phyloP scores from a whole-genome alignment of 495 filamentous ascomycete genomes.

The Aspergillus cavernicola region DNA sequence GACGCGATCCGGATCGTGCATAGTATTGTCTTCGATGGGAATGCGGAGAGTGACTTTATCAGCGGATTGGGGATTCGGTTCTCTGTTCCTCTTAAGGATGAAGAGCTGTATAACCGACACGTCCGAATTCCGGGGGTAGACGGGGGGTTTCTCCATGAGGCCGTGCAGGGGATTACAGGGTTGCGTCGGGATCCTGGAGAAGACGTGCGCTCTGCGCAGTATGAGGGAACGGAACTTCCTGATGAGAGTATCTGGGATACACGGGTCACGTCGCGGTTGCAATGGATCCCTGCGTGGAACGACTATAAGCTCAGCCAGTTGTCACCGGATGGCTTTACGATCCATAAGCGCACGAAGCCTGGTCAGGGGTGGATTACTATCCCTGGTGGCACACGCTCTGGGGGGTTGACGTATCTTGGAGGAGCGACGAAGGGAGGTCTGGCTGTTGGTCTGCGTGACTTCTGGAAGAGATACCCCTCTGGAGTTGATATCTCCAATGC shows the following conservation, averaged over 20 bases:
- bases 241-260: constrained; percentile 33
- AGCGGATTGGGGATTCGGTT: constrained; percentile 37
- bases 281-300: constrained; percentile 47
- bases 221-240: constrained; percentile 28
- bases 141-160: constrained; percentile 37
- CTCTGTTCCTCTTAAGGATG: constrained; percentile 32
- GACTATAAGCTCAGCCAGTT: constrained; percentile 45
- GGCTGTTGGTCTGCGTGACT: constrained; percentile 44
- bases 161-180: constrained; percentile 40
- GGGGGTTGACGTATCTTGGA: constrained; percentile 46
- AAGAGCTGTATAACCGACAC: constrained; percentile 39
- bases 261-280: constrained; percentile 30
- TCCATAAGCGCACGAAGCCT: constrained; percentile 47
- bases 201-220: constrained; percentile 31
- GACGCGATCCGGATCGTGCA: constrained; percentile 35
- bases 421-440: constrained; percentile 42
- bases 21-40: constrained; percentile 35
- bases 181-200: constrained; percentile 36
- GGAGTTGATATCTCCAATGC: constrained; percentile 41
- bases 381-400: constrained; percentile 39
- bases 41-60: constrained; percentile 32
- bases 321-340: constrained; percentile 46
- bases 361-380: constrained; percentile 49
- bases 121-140: constrained; percentile 34
- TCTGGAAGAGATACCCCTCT: constrained; percentile 51